These are phyloP conservation scores for Kluyveromyces starmeri DNA, from an alignment of 805 yeast genomes.

Conservation along the genomic window DNA sequence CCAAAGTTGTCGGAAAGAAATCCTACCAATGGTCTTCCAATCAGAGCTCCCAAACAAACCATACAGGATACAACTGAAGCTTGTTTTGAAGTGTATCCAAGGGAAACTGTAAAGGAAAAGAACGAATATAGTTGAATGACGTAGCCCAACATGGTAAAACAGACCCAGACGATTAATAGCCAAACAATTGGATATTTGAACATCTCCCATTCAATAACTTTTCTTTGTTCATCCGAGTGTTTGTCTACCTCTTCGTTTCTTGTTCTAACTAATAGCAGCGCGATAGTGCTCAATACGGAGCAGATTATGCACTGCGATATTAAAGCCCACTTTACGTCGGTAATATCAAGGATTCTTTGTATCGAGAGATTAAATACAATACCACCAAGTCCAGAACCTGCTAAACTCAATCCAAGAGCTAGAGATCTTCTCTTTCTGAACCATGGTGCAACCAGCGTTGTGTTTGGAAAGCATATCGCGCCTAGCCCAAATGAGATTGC, in stretches of 20 bases:
- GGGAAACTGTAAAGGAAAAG: constrained; percentile 49
- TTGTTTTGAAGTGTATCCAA: constrained; percentile 47
- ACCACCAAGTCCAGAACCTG: constrained; percentile 38
- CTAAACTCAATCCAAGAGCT: constrained; percentile 30
- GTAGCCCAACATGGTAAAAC: constrained; percentile 50
- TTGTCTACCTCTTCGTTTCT: constrained; percentile 3
- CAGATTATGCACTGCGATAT: constrained; percentile 3
- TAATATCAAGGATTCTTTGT: constrained; percentile 26
- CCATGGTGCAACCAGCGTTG: constrained; percentile 46
- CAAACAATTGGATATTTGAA: constrained; percentile 15
- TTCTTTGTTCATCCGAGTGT: background rate
- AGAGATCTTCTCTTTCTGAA: constrained; percentile 37
- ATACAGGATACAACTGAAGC: constrained; percentile 53
- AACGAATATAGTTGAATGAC: constrained; percentile 50
- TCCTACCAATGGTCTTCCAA: constrained; percentile 53
- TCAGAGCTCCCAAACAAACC: constrained; percentile 46
- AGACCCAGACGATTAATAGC: constrained; percentile 33
- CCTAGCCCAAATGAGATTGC: constrained; percentile 42
- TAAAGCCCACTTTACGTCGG: constrained; percentile 12
- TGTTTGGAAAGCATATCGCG: constrained; percentile 37
- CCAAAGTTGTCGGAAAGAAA: constrained; percentile 43
- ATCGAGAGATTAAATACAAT: constrained; percentile 32
- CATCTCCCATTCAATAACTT: constrained; percentile 1
- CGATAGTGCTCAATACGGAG: constrained; percentile 2
- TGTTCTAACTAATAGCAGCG: constrained; percentile 1